Conservation (phyloP, 352 stramenopile species). For the Phytopythium aichiense region DNA sequence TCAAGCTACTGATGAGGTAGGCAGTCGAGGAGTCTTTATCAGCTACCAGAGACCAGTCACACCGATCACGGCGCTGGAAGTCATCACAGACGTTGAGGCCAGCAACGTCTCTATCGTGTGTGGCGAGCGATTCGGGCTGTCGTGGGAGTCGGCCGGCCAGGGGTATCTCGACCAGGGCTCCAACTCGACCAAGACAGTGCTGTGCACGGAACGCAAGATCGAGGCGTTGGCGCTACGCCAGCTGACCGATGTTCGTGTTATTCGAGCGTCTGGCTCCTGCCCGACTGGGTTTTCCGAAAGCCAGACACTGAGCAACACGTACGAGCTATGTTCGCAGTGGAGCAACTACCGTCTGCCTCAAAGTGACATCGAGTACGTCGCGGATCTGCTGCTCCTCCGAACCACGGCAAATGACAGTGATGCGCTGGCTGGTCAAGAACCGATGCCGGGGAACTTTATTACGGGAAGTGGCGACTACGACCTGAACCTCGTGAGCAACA, state of each 20-base stretch:
- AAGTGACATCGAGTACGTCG: not conserved
- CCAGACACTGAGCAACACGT: not conserved
- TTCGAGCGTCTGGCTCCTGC: not conserved
- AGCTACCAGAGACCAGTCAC: slow-evolving; percentile 1
- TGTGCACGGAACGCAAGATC: slow-evolving; percentile 1
- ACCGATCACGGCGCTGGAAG: not conserved
- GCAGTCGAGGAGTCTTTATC: not conserved
- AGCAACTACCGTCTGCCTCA: not conserved
- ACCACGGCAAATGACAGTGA: not conserved
- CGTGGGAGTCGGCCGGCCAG: not conserved
- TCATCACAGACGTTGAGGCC: not conserved
- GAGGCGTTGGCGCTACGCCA: not conserved
- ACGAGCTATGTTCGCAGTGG: not conserved
- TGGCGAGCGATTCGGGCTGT: not conserved
- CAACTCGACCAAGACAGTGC: not conserved
- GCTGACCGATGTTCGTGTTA: not conserved
- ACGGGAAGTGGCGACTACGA: not conserved
- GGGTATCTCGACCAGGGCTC: not conserved
- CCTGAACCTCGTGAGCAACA: not conserved
- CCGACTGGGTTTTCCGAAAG: not conserved
- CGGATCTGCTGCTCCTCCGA: not conserved
- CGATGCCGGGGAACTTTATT: not conserved
- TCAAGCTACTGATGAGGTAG: not conserved
- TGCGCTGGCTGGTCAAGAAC: not conserved
- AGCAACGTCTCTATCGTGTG: not conserved